Conservation (phyloP, 1,284 basidiomycete genomes). For the Chondrostereum purpureum region DNA sequence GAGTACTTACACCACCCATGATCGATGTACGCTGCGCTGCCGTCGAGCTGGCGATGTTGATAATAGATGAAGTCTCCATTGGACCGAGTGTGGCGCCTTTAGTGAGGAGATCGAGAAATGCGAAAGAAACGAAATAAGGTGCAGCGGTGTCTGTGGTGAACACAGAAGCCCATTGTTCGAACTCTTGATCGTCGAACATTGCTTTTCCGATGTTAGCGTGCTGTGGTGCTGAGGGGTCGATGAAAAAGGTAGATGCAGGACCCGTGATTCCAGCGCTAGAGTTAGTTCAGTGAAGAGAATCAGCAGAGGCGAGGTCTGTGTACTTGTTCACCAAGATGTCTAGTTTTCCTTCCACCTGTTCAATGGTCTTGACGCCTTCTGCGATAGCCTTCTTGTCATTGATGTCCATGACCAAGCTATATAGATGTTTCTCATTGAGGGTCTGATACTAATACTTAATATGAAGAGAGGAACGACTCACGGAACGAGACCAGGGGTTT, state of each 20-base stretch:
- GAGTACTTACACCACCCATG: conserved; percentile 64
- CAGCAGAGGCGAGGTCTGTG: conserved; percentile 13
- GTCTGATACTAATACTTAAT: too few relatives aligned
- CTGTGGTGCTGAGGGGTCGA: conserved; percentile 47
- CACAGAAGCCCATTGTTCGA: conserved; percentile 56
- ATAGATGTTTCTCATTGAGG: too few relatives aligned
- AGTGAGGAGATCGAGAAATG: conserved; percentile 68
- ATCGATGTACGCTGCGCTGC: too few relatives aligned
- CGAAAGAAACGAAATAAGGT: conserved; percentile 67
- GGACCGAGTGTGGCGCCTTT: conserved; percentile 57
- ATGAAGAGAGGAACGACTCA: conserved; percentile 35
- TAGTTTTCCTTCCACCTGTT: conserved; percentile 59
- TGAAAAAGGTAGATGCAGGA: conserved; percentile 53
- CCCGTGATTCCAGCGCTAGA: conserved; percentile 59
- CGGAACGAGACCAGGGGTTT: conserved; percentile 36
- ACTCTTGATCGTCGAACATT: conserved; percentile 63
- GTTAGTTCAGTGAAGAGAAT: conserved; percentile 3
- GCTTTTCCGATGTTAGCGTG: conserved; percentile 54
- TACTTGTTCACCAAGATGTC: conserved; percentile 81
- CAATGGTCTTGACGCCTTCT: conserved; percentile 44
- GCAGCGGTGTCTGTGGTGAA: conserved; percentile 66
- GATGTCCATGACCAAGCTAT: conserved; percentile 62
- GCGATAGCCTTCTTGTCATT: conserved; percentile 64
- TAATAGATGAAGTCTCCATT: conserved; percentile 54
- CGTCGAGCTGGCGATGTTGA: conserved; percentile 75